Conservation (phyloP, 2,329 filamentous ascomycete species). For the Magnaporthiopsis poae region DNA sequence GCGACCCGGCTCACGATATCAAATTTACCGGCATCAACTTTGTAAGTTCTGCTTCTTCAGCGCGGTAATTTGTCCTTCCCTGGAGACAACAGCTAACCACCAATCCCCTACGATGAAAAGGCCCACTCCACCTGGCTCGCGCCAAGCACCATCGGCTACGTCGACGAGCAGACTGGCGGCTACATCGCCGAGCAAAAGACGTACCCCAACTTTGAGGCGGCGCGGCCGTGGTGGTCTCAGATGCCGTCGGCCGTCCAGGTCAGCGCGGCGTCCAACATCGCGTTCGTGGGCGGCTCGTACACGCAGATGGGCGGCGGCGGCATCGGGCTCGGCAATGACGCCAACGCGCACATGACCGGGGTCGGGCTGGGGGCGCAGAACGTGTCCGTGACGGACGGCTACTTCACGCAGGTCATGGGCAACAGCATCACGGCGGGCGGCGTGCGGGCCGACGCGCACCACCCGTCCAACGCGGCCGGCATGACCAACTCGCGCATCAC, state of each 20-base stretch:
- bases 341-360: slow-evolving; percentile 9
- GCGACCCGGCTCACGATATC: slow-evolving; percentile 10
- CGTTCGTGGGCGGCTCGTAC: slow-evolving; percentile 6
- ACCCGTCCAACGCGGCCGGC: slow-evolving; percentile 5
- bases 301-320: slow-evolving; percentile 11
- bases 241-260: slow-evolving; percentile 11
- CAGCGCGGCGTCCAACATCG: slow-evolving; percentile 10
- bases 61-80: background rate
- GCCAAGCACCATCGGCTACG: slow-evolving; percentile 9
- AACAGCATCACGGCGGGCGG: slow-evolving; percentile 12
- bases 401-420: slow-evolving; percentile 11
- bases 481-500: slow-evolving; percentile 11
- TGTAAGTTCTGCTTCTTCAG: background rate
- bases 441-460: slow-evolving; percentile 11
- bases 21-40: slow-evolving; percentile 8
- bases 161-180: slow-evolving; percentile 12
- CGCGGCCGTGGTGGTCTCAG: slow-evolving; percentile 10
- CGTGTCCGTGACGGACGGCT: slow-evolving; percentile 6
- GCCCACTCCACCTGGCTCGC: slow-evolving; percentile 11
- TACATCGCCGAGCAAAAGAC: slow-evolving; percentile 11
- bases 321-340: slow-evolving; percentile 9
- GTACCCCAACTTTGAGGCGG: slow-evolving; percentile 9
- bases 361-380: slow-evolving; percentile 10
- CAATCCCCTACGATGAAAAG: background rate
- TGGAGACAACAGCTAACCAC: background rate